Percentiles rank a stretch among this genome's conserved stretches.
Conservation (phyloP, 2,329 filamentous ascomycete genomes). For the Aspergillus proliferans region DNA sequence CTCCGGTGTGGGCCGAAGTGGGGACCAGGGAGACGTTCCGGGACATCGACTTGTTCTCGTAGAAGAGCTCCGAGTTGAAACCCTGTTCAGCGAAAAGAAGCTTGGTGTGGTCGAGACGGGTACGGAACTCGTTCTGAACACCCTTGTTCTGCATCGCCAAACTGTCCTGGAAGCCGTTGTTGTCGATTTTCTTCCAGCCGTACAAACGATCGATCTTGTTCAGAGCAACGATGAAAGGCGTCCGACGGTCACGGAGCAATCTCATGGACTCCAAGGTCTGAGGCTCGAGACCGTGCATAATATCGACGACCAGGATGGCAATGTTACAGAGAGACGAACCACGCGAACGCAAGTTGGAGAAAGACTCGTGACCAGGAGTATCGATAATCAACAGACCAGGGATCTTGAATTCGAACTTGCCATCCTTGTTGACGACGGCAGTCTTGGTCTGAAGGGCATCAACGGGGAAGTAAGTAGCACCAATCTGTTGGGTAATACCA, state of each 20-base stretch:
- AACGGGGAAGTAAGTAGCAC: constrained; percentile 97
- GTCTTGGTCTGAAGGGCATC: constrained; percentile 92
- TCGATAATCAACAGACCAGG: constrained; percentile 95
- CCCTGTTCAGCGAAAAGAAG: constrained; percentile 91
- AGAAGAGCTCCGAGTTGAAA: constrained; percentile 96
- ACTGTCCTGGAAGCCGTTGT: constrained; percentile 96
- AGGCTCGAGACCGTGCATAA: constrained; percentile 98
- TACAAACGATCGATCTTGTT: constrained; percentile 99
- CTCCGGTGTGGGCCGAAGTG: constrained; percentile 96
- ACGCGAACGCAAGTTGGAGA: constrained; percentile 93
- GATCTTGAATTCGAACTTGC: constrained; percentile 91
- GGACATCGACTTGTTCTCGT: constrained; percentile 96
- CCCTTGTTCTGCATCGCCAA: constrained; percentile 83
- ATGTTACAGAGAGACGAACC: constrained; percentile 99
- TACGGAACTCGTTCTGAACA: constrained; percentile 89
- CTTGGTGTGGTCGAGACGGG: constrained; percentile 85
- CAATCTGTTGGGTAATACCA: constrained; percentile 99
- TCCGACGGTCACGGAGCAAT: constrained; percentile 84
- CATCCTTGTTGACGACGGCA: constrained; percentile 83
- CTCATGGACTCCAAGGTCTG: constrained; percentile 98
- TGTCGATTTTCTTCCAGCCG: constrained; percentile 96
- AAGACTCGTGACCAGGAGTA: constrained; percentile 99
- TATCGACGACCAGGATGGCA: constrained; percentile 96
- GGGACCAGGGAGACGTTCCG: constrained; percentile 92
- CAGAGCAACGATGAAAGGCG: constrained; percentile 94